Conservation (phyloP, 2,329 filamentous ascomycete species). For the Alternaria arborescens region DNA sequence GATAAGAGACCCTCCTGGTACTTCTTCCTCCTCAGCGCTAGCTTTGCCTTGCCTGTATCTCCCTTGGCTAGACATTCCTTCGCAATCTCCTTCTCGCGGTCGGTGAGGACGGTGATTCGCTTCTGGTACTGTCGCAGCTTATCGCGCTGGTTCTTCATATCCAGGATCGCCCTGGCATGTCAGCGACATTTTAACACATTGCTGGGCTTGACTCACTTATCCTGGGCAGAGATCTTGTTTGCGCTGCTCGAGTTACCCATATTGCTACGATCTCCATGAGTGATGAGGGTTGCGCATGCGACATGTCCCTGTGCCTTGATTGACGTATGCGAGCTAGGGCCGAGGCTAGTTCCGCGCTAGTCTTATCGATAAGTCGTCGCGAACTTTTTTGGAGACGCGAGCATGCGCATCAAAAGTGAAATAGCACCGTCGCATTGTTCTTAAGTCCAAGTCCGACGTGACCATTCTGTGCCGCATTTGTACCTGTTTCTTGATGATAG, state of each 20-base stretch:
- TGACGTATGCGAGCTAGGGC: slow-evolving; percentile 28
- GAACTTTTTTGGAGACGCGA: slow-evolving; percentile 35
- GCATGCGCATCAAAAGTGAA: not conserved
- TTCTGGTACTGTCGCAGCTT: slow-evolving; percentile 96
- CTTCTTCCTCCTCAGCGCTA: slow-evolving; percentile 93
- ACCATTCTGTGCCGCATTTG: not conserved
- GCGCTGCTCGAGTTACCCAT: slow-evolving; percentile 73
- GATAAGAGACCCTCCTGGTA: slow-evolving; percentile 90
- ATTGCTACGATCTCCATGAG: slow-evolving; percentile 39
- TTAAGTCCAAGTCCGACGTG: not conserved
- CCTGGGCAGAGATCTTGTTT: slow-evolving; percentile 77
- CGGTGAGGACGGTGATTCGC: slow-evolving; percentile 84
- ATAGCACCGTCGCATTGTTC: not conserved
- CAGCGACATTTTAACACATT: slow-evolving; percentile 9
- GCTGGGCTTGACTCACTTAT: slow-evolving; percentile 69
- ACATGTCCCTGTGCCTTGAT: slow-evolving; percentile 33
- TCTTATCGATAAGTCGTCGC: slow-evolving; percentile 43
- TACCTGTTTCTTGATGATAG: not conserved
- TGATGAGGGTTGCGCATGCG: slow-evolving; percentile 24
- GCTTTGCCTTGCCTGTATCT: slow-evolving; percentile 81
- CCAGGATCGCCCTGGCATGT: slow-evolving; percentile 81
- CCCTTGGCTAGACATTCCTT: slow-evolving; percentile 80
- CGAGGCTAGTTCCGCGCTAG: slow-evolving; percentile 23
- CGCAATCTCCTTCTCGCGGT: slow-evolving; percentile 86
- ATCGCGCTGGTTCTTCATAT: slow-evolving; percentile 97